These are phyloP conservation scores for Zangia roseola DNA, from an alignment of 768 basidiomycete species.

Conservation along the genomic window DNA sequence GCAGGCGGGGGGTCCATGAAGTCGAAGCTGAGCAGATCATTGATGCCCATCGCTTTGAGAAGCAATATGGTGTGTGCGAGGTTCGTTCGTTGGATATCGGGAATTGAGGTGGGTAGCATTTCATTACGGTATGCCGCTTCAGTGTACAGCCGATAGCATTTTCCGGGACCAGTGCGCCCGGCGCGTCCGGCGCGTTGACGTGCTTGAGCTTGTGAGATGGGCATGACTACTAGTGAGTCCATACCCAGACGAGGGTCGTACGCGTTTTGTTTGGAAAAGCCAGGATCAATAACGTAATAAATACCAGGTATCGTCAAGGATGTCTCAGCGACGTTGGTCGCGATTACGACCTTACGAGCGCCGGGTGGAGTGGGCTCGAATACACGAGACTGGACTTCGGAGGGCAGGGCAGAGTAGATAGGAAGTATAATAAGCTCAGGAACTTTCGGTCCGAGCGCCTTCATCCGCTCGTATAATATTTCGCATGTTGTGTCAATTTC, in stretches of 20 bases:
- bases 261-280: slow-evolving; percentile 98
- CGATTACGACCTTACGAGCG: slow-evolving; percentile 97
- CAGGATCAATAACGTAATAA: slow-evolving; percentile 98
- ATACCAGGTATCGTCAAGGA: slow-evolving; percentile 98
- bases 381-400: slow-evolving; percentile 95
- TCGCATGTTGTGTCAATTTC: slow-evolving; percentile 98
- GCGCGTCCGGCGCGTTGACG: slow-evolving; percentile 95
- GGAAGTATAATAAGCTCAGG: slow-evolving; percentile 96
- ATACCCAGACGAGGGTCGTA: slow-evolving; percentile 97
- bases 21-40: slow-evolving; percentile 95
- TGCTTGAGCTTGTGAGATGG: slow-evolving; percentile 98
- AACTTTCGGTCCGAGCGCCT: slow-evolving; percentile 96
- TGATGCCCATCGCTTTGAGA: slow-evolving; percentile 98
- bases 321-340: slow-evolving; percentile 99
- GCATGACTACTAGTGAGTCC: slow-evolving; percentile 98
- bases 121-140: slow-evolving; percentile 98
- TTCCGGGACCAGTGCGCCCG: slow-evolving; percentile 96
- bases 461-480: slow-evolving; percentile 98
- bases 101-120: slow-evolving; percentile 96
- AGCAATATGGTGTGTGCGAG: slow-evolving; percentile 89
- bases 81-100: slow-evolving; percentile 96
- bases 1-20: slow-evolving; percentile 99
- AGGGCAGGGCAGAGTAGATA: slow-evolving; percentile 96
- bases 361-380: slow-evolving; percentile 98
- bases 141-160: slow-evolving; percentile 96